Base-by-base conservation (phyloP, 495 filamentous ascomycete species). In the Penicillium coprophilum region DNA sequence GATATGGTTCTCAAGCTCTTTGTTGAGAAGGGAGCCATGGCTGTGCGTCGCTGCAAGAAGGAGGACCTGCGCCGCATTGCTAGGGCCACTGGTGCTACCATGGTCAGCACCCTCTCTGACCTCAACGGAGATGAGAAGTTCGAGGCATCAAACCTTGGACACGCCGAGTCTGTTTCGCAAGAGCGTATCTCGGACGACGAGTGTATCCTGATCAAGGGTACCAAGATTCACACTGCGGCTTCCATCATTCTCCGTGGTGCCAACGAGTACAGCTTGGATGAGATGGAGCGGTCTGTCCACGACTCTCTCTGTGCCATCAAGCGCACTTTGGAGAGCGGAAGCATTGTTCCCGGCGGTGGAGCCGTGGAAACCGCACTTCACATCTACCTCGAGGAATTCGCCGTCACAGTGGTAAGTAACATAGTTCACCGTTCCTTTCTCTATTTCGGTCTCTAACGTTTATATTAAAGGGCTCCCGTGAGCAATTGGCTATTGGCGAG, bases 311-410 rank as follows among this genome's bases (percentile, higher is more conserved):
- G 90, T 57, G 95, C 93, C 52, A 89, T 98, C 56, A 98, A 98
- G 85, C 85, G 94, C 43, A 97, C 95, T 20, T 80, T 99, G 38
- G 94, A 99, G 79, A 96, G 90, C 71, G 94, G 94, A 50, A 92
- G 89, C 74, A 92, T 99, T 55, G 94, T 99, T 32, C 94, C 94
- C 32, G 94, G 94, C 48, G 94, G 92, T 62, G 94, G 92, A 61
- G 95, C 94, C 12, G 95, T 96, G 19, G 94, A 99, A 79, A 97
- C 94, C n/a, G 94, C 94, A 24, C 81, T 99, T 52, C 94, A 96
- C 77, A 99, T 99, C 70, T 97, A 97, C 77, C 83, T 99, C 31
- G 94, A 99, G 79, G 96, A 99, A 73, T 97, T 96, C 75, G 94
- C 94, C n/a, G 92, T 93, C 63, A 96, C 94, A 53, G 92, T 99